Percentiles rank a stretch among this genome's conserved stretches.
Conservation (phyloP, 2,329 filamentous ascomycete genomes). For the Cytospora chrysosperma region DNA sequence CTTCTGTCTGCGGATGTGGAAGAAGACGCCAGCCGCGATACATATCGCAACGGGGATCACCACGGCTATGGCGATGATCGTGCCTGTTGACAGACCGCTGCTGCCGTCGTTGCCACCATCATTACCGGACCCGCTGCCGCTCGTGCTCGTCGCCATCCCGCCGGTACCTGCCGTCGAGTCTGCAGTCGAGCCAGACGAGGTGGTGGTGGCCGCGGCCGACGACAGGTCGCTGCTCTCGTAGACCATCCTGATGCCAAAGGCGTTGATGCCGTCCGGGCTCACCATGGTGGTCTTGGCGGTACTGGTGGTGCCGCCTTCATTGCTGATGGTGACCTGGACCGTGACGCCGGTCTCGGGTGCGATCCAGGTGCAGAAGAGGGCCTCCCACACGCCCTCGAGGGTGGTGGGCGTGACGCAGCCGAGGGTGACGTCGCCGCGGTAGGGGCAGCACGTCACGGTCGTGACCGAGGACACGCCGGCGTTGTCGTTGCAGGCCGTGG, state of each 20-base stretch:
- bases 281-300: slow-evolving; percentile 28
- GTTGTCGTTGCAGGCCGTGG: slow-evolving; percentile 33
- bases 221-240: slow-evolving; percentile 33
- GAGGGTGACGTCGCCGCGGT: slow-evolving; percentile 29
- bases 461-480: slow-evolving; percentile 30
- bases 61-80: slow-evolving; percentile 33
- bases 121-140: neutral
- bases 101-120: neutral
- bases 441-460: slow-evolving; percentile 39
- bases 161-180: neutral
- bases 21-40: slow-evolving; percentile 28
- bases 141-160: neutral
- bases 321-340: slow-evolving; percentile 31
- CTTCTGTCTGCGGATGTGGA: slow-evolving; percentile 25
- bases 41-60: slow-evolving; percentile 33
- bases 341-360: slow-evolving; percentile 29
- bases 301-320: slow-evolving; percentile 26
- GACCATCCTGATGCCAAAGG: slow-evolving; percentile 38
- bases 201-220: slow-evolving; percentile 4
- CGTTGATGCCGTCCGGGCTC: slow-evolving; percentile 33
- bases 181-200: neutral
- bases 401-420: slow-evolving; percentile 32
- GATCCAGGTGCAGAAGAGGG: slow-evolving; percentile 36
- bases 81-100: slow-evolving; percentile 28
- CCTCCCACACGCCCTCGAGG: slow-evolving; percentile 28